These are phyloP conservation scores for Vaccinium darrowii DNA, from an alignment of 148 eudicot species.

Conservation along the genomic window DNA sequence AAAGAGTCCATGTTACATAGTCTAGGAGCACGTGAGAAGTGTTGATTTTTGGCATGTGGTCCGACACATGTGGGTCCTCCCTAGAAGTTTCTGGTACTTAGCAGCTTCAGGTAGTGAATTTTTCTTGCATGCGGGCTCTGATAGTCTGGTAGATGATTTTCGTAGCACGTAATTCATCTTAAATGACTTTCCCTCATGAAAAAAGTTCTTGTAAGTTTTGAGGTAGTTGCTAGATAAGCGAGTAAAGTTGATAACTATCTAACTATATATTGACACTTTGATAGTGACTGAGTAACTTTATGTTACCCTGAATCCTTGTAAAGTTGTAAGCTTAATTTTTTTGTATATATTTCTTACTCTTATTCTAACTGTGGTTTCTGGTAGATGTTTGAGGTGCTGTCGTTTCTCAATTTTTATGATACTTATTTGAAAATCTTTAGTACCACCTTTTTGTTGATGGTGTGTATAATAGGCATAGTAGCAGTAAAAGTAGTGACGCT, in stretches of 20 bases:
- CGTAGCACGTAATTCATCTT: neutral
- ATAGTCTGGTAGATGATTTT: neutral
- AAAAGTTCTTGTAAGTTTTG: neutral
- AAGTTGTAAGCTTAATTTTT: neutral
- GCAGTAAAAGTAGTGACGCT: neutral
- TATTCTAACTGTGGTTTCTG: neutral
- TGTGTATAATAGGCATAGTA: neutral
- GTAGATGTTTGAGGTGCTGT: neutral
- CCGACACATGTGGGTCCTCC: neutral
- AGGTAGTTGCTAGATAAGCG: neutral
- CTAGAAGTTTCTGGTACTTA: neutral
- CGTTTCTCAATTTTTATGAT: neutral
- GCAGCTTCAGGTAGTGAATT: neutral
- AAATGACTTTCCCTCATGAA: neutral
- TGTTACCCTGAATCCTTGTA: neutral
- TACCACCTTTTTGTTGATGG: neutral
- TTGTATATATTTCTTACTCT: neutral
- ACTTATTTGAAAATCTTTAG: neutral
- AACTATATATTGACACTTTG: neutral
- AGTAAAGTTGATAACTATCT: neutral
- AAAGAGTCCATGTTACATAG: neutral
- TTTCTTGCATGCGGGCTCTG: neutral
- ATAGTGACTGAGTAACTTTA: neutral
- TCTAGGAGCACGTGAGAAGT: neutral
- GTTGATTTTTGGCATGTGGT: neutral